phyloP scores from a whole-genome alignment of 2,329 filamentous ascomycete species.

The Dactylellina leptospora region DNA sequence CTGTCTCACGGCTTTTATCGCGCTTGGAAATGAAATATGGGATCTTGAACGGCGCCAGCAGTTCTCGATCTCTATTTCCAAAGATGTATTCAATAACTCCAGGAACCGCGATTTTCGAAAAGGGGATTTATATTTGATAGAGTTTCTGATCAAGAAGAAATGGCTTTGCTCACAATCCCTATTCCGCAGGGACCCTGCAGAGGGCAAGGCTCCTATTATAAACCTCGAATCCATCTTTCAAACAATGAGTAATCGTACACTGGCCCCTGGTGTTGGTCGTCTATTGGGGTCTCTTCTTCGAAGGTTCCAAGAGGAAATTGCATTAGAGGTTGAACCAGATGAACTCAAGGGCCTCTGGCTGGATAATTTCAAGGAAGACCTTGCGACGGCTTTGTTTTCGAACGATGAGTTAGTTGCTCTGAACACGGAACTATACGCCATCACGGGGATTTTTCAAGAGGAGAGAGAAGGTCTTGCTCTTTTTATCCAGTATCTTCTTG shows the following conservation, averaged over 20 bases:
- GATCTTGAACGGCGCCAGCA: constrained; percentile 2
- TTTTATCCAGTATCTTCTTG: constrained; percentile 64
- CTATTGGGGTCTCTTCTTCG: constrained; percentile 36
- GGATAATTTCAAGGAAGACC: constrained; percentile 19
- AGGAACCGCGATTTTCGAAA: constrained; percentile 27
- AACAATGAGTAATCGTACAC: constrained; percentile 52
- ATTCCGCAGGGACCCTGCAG: neutral
- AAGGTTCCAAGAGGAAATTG: constrained; percentile 20
- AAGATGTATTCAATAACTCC: constrained; percentile 20
- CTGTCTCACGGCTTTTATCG: constrained; percentile 41
- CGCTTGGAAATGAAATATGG: constrained; percentile 31
- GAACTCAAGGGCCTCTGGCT: constrained; percentile 19
- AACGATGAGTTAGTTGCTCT: constrained; percentile 29
- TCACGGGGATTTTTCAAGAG: constrained; percentile 37
- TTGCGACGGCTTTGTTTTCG: constrained; percentile 34
- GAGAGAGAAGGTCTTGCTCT: constrained; percentile 59
- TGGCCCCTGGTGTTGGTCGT: constrained; percentile 55
- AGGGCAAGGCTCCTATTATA: constrained; percentile 64
- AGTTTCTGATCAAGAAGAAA: constrained; percentile 48
- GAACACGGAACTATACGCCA: constrained; percentile 44
- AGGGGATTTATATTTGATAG: constrained; percentile 41
- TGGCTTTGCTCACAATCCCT: constrained; percentile 59
- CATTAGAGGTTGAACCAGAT: neutral
- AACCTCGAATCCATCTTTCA: constrained; percentile 23
- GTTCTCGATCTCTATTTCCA: constrained; percentile 18